Percentiles rank a stretch among this genome's conserved stretches.
Conservation (phyloP, 805 yeast genomes). For the Metschnikowia lachancei region DNA sequence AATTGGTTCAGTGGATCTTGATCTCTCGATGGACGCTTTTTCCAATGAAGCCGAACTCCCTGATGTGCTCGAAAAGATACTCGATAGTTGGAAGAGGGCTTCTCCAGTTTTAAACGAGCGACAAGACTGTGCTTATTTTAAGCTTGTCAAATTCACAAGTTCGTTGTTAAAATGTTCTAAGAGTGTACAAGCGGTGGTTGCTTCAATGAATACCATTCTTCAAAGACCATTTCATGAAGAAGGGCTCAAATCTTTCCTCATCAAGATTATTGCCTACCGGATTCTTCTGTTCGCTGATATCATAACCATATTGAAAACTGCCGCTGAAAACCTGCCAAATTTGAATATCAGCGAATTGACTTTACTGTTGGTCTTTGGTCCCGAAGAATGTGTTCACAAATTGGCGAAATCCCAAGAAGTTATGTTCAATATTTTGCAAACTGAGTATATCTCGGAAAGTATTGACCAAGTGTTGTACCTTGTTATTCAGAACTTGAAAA, state of each 20-base stretch:
- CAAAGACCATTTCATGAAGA: neutral
- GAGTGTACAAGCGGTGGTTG: neutral
- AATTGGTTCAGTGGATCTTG: neutral
- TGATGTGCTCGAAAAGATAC: neutral
- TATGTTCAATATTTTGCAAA: slow-evolving; percentile 16
- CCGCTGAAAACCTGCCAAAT: neutral
- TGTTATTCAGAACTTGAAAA: slow-evolving; percentile 16
- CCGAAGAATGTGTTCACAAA: neutral
- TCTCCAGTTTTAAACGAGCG: slow-evolving; percentile 7
- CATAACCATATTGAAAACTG: slow-evolving; percentile 9
- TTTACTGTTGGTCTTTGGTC: neutral
- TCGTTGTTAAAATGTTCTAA: neutral
- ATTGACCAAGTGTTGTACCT: slow-evolving; percentile 14
- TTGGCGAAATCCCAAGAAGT: slow-evolving; percentile 15
- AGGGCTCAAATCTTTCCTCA: slow-evolving; percentile 7
- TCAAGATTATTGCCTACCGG: slow-evolving; percentile 20
- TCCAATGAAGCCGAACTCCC: neutral
- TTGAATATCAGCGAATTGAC: neutral
- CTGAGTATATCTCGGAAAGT: slow-evolving; percentile 15
- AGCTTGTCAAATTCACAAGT: slow-evolving; percentile 16
- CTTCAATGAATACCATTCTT: neutral
- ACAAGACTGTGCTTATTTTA: slow-evolving; percentile 16
- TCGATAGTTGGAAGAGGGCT: neutral
- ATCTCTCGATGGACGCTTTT: neutral
- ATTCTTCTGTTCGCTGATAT: slow-evolving; percentile 18